Conservation (phyloP, 805 yeast genomes). For the Lipomyces yamanashiensis region DNA sequence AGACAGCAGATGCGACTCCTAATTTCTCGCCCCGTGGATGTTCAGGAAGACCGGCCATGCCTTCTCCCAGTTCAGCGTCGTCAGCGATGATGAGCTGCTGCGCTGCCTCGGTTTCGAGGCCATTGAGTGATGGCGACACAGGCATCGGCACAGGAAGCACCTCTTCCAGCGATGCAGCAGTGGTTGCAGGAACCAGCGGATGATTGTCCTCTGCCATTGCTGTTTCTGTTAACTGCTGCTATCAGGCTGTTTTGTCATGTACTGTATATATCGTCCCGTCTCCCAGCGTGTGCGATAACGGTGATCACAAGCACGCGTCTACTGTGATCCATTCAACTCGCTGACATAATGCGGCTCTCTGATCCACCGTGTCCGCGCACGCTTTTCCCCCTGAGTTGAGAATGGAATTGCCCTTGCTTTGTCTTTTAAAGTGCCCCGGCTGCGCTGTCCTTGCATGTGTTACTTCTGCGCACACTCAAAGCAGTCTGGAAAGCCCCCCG, state of each 20-base stretch:
- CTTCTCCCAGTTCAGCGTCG: constrained; percentile 24
- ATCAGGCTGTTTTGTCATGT: too few species aligned
- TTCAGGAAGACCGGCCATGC: constrained; percentile 23
- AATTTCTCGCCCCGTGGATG: constrained; percentile 27
- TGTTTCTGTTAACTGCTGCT: background rate
- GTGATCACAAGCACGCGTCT: background rate
- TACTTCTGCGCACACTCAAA: background rate
- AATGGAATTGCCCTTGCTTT: background rate
- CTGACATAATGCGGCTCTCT: constrained; percentile 8
- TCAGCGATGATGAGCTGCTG: constrained; percentile 11
- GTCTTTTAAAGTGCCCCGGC: background rate
- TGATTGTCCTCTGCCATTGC: background rate
- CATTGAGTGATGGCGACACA: background rate
- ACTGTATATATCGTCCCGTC: too few species aligned
- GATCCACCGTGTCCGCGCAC: background rate
- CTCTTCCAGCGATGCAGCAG: background rate
- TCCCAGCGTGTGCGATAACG: background rate
- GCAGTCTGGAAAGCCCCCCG: background rate
- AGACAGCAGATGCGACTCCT: constrained; percentile 46
- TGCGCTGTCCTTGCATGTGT: background rate
- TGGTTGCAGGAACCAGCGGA: background rate
- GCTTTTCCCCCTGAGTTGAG: constrained; percentile 1
- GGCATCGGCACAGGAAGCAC: background rate
- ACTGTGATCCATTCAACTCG: background rate
- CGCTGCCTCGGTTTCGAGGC: constrained; percentile 1